Conservation (phyloP, 164 flowering plant genomes). For the Warburgia ugandensis region DNA sequence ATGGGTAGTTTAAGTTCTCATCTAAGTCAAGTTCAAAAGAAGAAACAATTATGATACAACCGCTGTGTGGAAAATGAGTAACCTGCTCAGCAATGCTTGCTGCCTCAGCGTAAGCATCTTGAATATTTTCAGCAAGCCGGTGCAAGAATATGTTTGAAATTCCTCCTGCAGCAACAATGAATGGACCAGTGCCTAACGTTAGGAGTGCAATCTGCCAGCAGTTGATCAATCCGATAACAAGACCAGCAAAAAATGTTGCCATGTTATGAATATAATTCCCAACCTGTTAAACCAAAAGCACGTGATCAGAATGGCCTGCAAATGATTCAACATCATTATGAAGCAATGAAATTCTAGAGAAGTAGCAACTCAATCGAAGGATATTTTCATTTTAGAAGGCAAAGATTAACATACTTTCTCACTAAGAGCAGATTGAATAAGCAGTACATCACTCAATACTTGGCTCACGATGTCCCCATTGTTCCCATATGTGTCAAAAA, state of each 20-base stretch:
- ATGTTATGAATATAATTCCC: slow-evolving; percentile 97
- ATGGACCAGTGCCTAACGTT: slow-evolving; percentile 90
- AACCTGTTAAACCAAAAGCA: slow-evolving; percentile 41
- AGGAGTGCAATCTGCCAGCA: slow-evolving; percentile 96
- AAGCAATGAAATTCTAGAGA: too few relatives aligned
- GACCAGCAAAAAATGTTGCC: slow-evolving; percentile 97
- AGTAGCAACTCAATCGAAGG: too few relatives aligned
- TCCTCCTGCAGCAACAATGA: slow-evolving; percentile 99
- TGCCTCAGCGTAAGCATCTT: slow-evolving; percentile 99
- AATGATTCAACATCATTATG: background rate
- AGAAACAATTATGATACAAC: too few relatives aligned
- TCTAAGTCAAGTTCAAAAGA: too few relatives aligned
- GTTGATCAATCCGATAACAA: slow-evolving; percentile 84
- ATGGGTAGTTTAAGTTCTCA: too few relatives aligned
- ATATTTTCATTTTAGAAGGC: too few relatives aligned
- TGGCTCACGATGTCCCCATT: slow-evolving; percentile 99
- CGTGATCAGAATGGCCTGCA: background rate
- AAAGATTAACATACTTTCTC: slow-evolving; percentile 68
- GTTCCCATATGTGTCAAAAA: slow-evolving; percentile 94
- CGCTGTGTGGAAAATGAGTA: slow-evolving; percentile 32
- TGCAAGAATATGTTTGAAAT: slow-evolving; percentile 95
- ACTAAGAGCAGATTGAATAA: slow-evolving; percentile 97
- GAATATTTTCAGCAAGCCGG: slow-evolving; percentile 98
- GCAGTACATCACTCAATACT: slow-evolving; percentile 93
- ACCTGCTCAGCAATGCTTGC: slow-evolving; percentile 99